A percentile compares a stretch with the other conserved stretches of the same genome.
These are phyloP conservation scores for Podila epigama DNA, from an alignment of 192 early-diverging fungal genomes.

Conservation along the genomic window DNA sequence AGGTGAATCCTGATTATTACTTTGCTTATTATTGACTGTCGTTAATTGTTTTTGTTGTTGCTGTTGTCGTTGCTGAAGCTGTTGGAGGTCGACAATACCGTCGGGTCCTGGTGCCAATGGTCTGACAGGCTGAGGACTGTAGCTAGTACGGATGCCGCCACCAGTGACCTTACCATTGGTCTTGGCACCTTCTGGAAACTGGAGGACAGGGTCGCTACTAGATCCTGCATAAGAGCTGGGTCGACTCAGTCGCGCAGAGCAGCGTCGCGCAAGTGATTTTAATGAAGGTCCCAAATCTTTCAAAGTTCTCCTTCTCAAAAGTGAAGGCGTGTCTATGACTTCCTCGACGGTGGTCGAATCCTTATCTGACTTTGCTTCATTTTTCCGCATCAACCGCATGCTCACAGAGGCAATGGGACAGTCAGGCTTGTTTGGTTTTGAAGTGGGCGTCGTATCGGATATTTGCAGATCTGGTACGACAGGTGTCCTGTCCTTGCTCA, in stretches of 20 bases:
- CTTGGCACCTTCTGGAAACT: conserved; percentile 1
- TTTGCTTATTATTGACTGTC: too few relatives aligned
- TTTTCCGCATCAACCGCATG: not conserved
- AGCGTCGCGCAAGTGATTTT: conserved; percentile 35
- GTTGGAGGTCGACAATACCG: conserved; percentile 14
- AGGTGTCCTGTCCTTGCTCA: not conserved
- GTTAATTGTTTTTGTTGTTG: not conserved
- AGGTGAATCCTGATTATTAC: too few relatives aligned
- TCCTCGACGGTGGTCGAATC: not conserved
- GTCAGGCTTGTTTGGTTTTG: not conserved
- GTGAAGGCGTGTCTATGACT: not conserved
- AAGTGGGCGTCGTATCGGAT: not conserved
- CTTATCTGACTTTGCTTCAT: not conserved
- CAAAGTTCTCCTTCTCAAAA: conserved; percentile 19
- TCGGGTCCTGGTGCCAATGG: not conserved
- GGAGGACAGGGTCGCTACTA: conserved; percentile 19
- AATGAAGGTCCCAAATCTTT: conserved; percentile 33
- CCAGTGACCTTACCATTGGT: not conserved
- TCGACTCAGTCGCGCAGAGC: conserved; percentile 25
- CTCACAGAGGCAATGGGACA: not conserved
- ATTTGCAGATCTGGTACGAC: not conserved
- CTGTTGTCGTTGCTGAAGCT: not conserved
- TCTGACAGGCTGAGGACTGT: not conserved
- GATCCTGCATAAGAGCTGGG: conserved; percentile 34
- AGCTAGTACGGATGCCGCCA: not conserved